Evolutionary conservation across 2,329 filamentous ascomycete genomes (phyloP).

Genomic region (Cryoendolithus antarcticus): DNA sequence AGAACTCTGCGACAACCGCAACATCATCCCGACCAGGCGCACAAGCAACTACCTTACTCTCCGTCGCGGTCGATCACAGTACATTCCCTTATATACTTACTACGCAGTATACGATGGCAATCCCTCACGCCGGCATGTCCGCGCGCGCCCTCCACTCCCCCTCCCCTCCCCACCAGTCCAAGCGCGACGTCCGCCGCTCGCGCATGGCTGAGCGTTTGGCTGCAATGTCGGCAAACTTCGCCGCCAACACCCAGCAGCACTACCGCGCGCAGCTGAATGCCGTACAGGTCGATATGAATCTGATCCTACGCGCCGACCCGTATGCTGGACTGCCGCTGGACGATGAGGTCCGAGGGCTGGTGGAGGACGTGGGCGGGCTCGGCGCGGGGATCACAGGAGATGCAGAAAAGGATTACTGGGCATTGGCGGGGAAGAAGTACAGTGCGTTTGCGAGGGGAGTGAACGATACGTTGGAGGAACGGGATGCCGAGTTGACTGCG

Average conservation of each 20-base stretch:
- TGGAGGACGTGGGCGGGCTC: constrained; percentile 22
- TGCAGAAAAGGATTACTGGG: constrained; percentile 54
- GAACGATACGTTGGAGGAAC: constrained; percentile 76
- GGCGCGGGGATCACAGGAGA: constrained; percentile 28
- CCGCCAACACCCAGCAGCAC: constrained; percentile 65
- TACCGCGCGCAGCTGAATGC: constrained; percentile 85
- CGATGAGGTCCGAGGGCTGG: constrained; percentile 54
- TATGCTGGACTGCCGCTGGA: constrained; percentile 58
- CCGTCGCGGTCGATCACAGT: too few species aligned
- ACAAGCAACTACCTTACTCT: too few species aligned
- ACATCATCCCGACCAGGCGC: too few species aligned
- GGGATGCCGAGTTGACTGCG: constrained; percentile 70
- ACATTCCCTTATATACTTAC: too few species aligned
- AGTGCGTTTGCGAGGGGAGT: constrained; percentile 74
- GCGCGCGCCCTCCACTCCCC: constrained; percentile 9
- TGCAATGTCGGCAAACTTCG: constrained; percentile 64
- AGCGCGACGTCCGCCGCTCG: constrained; percentile 81
- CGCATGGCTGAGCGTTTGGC: constrained; percentile 68
- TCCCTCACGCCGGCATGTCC: too few species aligned
- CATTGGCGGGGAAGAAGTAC: constrained; percentile 65
- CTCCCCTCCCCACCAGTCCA: constrained; percentile 46
- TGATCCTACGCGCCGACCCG: constrained; percentile 75
- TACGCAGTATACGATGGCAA: too few species aligned
- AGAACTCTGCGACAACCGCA: too few species aligned
- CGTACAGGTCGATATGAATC: constrained; percentile 79